Base-by-base conservation (phyloP, 257 asterid species). In the Solanum rostratum region DNA sequence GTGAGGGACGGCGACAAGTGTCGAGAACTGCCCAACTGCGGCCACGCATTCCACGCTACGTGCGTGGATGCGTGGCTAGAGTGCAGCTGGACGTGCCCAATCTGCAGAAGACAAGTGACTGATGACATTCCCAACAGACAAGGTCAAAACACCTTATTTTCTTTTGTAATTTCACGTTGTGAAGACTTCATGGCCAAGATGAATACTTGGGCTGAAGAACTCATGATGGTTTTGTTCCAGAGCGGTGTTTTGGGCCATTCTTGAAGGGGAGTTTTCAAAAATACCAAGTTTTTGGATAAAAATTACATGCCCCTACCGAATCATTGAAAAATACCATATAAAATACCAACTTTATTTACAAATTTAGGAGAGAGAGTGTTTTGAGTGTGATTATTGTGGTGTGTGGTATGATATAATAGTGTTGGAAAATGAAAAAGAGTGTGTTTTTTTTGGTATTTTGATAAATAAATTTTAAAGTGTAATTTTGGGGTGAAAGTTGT, bases 1-100 rank as follows among this genome's bases (percentile, higher is more conserved):
- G 22, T 90, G 10, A 9, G 71, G 24, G 57, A 87, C 76, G 87
- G 88, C 22, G 91, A 90, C 18, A 74, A 60, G 19, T 87, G 85
- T 80, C 85, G 90, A 63, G 68, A 85, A 53, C 88, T 90, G 85
- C 81, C 76, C 33, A 84, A 84, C 18, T 90, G 93, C 84, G 63
- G 82, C 45, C 93, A 89, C 84, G 29, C 82, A 49, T 89, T 88
- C 84, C 93, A 90, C 43, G 85, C 57, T 0, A 86, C 81, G 11
- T 89, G 93, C 80, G 86, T 89, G 11, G 92, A 87, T 9, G 68
- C 62, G 2, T 89, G 93, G 93, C 79, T 91, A 0, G 19, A 22
- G 14, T 85, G 66, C 10, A 90, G 85, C 33, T 53, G 88, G 18
- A 89, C 90, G 10, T 91, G 91, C 73, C 93, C 93, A 1, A 86